A percentile compares a stretch with the other conserved stretches of the same genome.
Conservation (phyloP, 1,284 basidiomycete species). For the Schizopora paradoxa region DNA sequence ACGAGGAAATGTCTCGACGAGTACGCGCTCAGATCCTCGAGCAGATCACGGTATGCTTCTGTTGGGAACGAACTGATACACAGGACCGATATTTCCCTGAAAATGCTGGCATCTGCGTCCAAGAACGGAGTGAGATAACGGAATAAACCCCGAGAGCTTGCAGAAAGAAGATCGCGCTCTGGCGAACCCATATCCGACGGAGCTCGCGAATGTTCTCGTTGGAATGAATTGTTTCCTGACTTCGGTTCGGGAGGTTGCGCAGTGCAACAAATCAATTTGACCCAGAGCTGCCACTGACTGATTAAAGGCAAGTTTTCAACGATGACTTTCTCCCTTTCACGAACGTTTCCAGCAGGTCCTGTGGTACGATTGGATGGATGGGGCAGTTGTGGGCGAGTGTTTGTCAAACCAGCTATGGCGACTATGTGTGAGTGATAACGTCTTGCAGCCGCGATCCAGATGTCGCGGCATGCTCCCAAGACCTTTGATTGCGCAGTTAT, state of each 20-base stretch:
- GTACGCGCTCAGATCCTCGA: slow-evolving; percentile 80
- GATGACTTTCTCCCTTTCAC: slow-evolving; percentile 26
- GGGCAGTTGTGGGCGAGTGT: slow-evolving; percentile 33
- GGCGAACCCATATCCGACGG: slow-evolving; percentile 62
- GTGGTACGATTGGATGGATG: slow-evolving; percentile 12
- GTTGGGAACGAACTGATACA: slow-evolving; percentile 85
- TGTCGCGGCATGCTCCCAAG: slow-evolving; percentile 51
- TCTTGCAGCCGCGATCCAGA: slow-evolving; percentile 57
- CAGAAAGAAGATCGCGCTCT: slow-evolving; percentile 70
- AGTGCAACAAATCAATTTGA: slow-evolving; percentile 78
- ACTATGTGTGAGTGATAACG: slow-evolving; percentile 66
- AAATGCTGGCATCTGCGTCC: slow-evolving; percentile 78
- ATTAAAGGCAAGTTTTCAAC: slow-evolving; percentile 63
- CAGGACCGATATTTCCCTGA: slow-evolving; percentile 81
- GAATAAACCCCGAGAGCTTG: slow-evolving; percentile 73
- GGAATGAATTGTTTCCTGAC: slow-evolving; percentile 45
- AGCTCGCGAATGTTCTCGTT: slow-evolving; percentile 66
- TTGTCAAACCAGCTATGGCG: slow-evolving; percentile 61
- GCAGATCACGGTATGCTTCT: slow-evolving; percentile 70
- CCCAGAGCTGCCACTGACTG: slow-evolving; percentile 87
- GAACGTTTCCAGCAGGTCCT: slow-evolving; percentile 11
- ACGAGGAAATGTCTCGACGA: slow-evolving; percentile 81
- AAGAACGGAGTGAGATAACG: slow-evolving; percentile 83
- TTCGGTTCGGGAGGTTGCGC: slow-evolving; percentile 65
- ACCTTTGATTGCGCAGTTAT: slow-evolving; percentile 43